Evolutionary conservation across 148 eudicot species (phyloP).

Genomic region (Silene latifolia): DNA sequence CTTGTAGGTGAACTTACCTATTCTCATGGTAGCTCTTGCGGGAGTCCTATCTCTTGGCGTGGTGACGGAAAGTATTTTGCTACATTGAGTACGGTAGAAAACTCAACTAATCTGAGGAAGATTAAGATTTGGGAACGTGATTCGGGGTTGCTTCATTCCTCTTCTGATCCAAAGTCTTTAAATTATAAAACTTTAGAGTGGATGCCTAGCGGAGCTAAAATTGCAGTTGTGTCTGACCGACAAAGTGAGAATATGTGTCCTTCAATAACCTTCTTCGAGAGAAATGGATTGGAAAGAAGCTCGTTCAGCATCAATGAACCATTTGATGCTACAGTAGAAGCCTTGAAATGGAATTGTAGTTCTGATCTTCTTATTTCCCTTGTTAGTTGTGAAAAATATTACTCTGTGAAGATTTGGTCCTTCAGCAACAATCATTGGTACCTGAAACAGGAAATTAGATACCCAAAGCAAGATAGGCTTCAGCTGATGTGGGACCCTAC

Average conservation of each 20-base stretch:
- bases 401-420: constrained; percentile 74
- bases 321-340: constrained; percentile 44
- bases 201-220: constrained; percentile 92
- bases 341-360: constrained; percentile 74
- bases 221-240: constrained; percentile 59
- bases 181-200: constrained; percentile 63
- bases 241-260: constrained; percentile 53
- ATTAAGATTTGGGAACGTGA: constrained; percentile 96
- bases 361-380: constrained; percentile 78
- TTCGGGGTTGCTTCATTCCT: constrained; percentile 66
- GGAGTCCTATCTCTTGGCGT: constrained; percentile 73
- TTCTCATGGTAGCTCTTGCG: constrained; percentile 28
- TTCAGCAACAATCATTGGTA: constrained; percentile 96
- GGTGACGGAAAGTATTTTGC: constrained; percentile 97
- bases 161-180: constrained; percentile 70
- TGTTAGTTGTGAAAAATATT: constrained; percentile 56
- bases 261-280: constrained; percentile 70
- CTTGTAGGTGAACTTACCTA: constrained; percentile 43
- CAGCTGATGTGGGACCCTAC: constrained; percentile 84
- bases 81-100: constrained; percentile 53
- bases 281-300: constrained; percentile 92
- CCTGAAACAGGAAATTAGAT: constrained; percentile 83
- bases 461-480: constrained; percentile 48
- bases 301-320: constrained; percentile 64
- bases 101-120: constrained; percentile 43